Conservation (phyloP, 768 basidiomycete genomes). For the Lactarius hengduanensis region DNA sequence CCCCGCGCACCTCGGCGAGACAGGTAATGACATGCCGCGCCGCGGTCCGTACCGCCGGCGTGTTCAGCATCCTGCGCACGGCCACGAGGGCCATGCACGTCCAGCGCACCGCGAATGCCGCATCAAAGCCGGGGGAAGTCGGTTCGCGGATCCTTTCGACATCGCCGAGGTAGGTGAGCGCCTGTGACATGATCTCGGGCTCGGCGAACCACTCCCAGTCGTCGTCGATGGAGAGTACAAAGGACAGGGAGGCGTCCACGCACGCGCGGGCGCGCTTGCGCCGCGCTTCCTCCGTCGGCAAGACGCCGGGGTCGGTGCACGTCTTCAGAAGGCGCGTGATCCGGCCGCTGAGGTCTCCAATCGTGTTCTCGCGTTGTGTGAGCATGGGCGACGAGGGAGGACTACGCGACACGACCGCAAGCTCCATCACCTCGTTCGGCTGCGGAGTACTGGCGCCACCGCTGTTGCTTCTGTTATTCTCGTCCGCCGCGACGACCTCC, state of each 20-base stretch:
- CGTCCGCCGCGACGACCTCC: not conserved
- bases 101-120: conserved; percentile 17
- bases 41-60: not conserved
- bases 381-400: no score
- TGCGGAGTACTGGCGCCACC: not conserved
- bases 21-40: conserved; percentile 6
- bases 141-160: conserved; percentile 8
- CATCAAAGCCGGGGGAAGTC: conserved; percentile 6
- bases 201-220: conserved; percentile 22
- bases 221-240: conserved; percentile 16
- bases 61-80: conserved; percentile 12
- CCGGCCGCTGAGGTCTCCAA: conserved; percentile 18
- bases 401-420: conserved; percentile 1
- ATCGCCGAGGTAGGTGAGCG: conserved; percentile 16
- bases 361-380: conserved; percentile 6
- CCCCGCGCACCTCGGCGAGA: conserved; percentile 13
- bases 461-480: not conserved
- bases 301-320: conserved; percentile 16
- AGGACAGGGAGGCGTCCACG: conserved; percentile 16
- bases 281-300: conserved; percentile 11
- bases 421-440: not conserved
- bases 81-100: conserved; percentile 22
- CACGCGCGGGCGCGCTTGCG: conserved; percentile 21
- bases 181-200: conserved; percentile 16
- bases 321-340: conserved; percentile 19